These are phyloP conservation scores for Meira nashicola DNA, from an alignment of 1,284 basidiomycete genomes.

Conservation along the genomic window DNA sequence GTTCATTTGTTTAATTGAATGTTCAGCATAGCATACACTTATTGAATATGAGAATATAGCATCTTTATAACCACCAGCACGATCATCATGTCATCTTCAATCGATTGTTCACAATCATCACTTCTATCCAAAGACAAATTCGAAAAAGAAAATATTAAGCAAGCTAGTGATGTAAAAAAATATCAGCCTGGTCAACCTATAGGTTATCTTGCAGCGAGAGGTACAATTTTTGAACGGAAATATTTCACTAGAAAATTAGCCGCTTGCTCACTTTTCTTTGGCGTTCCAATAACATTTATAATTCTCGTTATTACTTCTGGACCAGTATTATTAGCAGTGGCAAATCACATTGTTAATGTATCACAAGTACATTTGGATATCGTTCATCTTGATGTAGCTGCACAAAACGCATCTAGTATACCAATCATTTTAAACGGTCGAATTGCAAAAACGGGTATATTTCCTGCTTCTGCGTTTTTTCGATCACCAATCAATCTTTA, in stretches of 20 bases:
- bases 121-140: too few relatives aligned
- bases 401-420: constrained; percentile 51
- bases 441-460: constrained; percentile 53
- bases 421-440: constrained; percentile 48
- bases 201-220: constrained; percentile 30
- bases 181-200: constrained; percentile 18
- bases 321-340: constrained; percentile 52
- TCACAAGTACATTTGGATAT: constrained; percentile 45
- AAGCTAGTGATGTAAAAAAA: too few relatives aligned
- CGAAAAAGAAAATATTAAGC: too few relatives aligned
- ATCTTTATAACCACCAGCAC: too few relatives aligned
- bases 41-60: too few relatives aligned
- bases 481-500: constrained; percentile 49
- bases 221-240: constrained; percentile 49
- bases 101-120: too few relatives aligned
- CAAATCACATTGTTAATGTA: constrained; percentile 50
- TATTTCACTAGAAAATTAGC: constrained; percentile 42
- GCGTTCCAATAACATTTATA: constrained; percentile 36
- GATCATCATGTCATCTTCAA: too few relatives aligned
- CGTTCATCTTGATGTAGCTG: constrained; percentile 49
- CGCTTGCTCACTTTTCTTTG: constrained; percentile 40
- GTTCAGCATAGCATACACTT: too few relatives aligned
- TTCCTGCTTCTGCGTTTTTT: constrained; percentile 53
- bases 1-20: too few relatives aligned
- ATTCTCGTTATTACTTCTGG: constrained; percentile 44